phyloP scores from a whole-genome alignment of 257 asterid genomes.

The Solanum pennellii region DNA sequence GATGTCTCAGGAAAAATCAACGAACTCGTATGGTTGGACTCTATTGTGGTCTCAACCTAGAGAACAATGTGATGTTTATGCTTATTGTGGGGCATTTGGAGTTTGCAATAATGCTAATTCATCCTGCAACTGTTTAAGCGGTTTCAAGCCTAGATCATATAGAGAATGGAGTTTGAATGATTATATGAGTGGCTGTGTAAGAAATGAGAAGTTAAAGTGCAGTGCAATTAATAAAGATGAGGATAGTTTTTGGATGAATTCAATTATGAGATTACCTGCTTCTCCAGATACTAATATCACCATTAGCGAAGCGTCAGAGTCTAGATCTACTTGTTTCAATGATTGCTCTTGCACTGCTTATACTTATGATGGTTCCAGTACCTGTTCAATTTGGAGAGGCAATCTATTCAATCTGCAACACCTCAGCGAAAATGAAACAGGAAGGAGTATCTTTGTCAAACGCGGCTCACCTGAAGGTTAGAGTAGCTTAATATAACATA shows the following conservation, averaged over 20 bases:
- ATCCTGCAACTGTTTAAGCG: conserved; percentile 24
- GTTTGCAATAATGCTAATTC: conserved; percentile 10
- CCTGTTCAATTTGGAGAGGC: neutral
- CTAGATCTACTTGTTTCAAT: neutral
- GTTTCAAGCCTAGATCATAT: conserved; percentile 3
- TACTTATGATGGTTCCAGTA: neutral
- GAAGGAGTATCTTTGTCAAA: neutral
- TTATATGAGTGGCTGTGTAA: conserved; percentile 26
- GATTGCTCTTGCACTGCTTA: conserved; percentile 2
- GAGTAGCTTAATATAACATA: neutral
- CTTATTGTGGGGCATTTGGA: conserved; percentile 29
- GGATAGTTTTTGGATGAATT: neutral
- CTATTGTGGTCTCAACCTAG: conserved; percentile 29
- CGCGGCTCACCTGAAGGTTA: neutral
- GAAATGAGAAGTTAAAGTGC: neutral
- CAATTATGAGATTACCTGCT: neutral
- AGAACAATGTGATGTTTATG: conserved; percentile 23
- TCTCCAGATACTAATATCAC: neutral
- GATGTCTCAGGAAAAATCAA: neutral
- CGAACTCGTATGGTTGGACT: neutral
- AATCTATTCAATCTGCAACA: neutral
- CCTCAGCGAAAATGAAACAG: neutral
- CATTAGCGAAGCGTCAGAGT: neutral
- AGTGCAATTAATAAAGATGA: neutral
- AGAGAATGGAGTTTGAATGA: conserved; percentile 21